Evolutionary conservation across 495 filamentous ascomycete genomes (phyloP).

Genomic region (Opeltia flavorubescens): DNA sequence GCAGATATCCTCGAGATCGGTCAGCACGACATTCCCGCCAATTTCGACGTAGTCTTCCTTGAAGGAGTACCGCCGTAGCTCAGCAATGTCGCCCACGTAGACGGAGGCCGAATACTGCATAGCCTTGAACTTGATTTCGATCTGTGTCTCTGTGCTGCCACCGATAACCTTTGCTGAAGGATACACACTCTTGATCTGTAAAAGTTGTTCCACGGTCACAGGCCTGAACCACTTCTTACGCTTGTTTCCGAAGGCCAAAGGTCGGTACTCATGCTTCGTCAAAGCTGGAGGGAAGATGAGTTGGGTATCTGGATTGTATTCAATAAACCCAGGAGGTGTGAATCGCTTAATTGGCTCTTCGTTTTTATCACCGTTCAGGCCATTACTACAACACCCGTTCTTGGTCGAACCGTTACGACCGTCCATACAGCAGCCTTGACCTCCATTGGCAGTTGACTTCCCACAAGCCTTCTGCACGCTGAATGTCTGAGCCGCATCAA

Average conservation of each 20-base stretch:
- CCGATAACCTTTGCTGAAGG: slow-evolving; percentile 89
- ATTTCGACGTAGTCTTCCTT: slow-evolving; percentile 70
- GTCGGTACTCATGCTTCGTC: slow-evolving; percentile 65
- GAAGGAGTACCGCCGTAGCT: slow-evolving; percentile 67
- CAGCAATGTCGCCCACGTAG: slow-evolving; percentile 83
- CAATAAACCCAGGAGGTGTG: slow-evolving; percentile 75
- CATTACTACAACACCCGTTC: slow-evolving; percentile 46
- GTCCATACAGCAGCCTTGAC: slow-evolving; percentile 42
- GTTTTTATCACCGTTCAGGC: slow-evolving; percentile 24
- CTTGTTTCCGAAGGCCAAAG: slow-evolving; percentile 86
- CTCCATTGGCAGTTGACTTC: slow-evolving; percentile 31
- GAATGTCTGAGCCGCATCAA: slow-evolving; percentile 70
- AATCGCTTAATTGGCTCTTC: slow-evolving; percentile 51
- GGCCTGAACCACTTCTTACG: slow-evolving; percentile 88
- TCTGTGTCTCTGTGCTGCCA: slow-evolving; percentile 92
- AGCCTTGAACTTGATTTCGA: slow-evolving; percentile 96
- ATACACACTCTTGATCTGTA: slow-evolving; percentile 78
- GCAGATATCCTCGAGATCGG: slow-evolving; percentile 36
- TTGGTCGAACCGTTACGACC: slow-evolving; percentile 24
- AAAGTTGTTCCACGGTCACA: slow-evolving; percentile 69
- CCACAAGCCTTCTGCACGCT: slow-evolving; percentile 24
- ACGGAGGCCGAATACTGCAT: slow-evolving; percentile 83
- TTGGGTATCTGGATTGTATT: slow-evolving; percentile 83
- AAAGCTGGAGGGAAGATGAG: slow-evolving; percentile 85
- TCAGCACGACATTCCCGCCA: slow-evolving; percentile 83